Percentiles rank a stretch among this genome's conserved stretches.
These are phyloP conservation scores for Pistacia integerrima DNA, from an alignment of 345 rosid species.

Conservation along the genomic window DNA sequence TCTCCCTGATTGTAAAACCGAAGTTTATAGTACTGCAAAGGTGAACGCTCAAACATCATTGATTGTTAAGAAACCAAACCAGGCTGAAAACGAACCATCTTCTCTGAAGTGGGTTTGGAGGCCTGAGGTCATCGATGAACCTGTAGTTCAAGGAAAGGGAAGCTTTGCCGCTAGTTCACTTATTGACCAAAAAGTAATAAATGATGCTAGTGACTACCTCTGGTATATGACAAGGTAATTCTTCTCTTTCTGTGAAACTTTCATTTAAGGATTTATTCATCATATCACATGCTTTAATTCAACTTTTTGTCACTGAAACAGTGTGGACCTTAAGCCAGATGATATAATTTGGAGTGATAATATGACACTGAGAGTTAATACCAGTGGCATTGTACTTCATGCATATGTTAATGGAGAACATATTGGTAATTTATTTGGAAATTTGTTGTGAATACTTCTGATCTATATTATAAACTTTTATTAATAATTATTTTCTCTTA, in stretches of 20 bases:
- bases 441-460: no score
- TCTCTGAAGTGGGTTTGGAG: slow-evolving; percentile 62
- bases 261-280: no score
- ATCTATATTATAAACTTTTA: neutral
- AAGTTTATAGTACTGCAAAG: slow-evolving; percentile 68
- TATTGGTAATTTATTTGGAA: slow-evolving; percentile 31
- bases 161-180: slow-evolving; percentile 27
- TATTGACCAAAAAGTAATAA: slow-evolving; percentile 57
- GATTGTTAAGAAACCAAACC: slow-evolving; percentile 37
- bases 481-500: neutral
- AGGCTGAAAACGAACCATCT: slow-evolving; percentile 33
- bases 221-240: slow-evolving; percentile 75
- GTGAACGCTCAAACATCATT: slow-evolving; percentile 57
- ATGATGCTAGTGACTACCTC: slow-evolving; percentile 62
- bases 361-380: slow-evolving; percentile 44
- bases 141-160: slow-evolving; percentile 39
- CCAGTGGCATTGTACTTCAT: slow-evolving; percentile 58
- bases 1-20: slow-evolving; percentile 60
- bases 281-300: neutral
- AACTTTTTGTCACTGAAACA: slow-evolving; percentile 6
- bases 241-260: neutral
- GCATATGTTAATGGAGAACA: slow-evolving; percentile 56
- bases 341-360: slow-evolving; percentile 52
- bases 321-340: slow-evolving; percentile 38
- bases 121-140: slow-evolving; percentile 40